Evolutionary conservation across 805 yeast genomes (phyloP), one percentile per base, ranked within the genome.

Genomic region (Wickerhamiella nectarea): DNA sequence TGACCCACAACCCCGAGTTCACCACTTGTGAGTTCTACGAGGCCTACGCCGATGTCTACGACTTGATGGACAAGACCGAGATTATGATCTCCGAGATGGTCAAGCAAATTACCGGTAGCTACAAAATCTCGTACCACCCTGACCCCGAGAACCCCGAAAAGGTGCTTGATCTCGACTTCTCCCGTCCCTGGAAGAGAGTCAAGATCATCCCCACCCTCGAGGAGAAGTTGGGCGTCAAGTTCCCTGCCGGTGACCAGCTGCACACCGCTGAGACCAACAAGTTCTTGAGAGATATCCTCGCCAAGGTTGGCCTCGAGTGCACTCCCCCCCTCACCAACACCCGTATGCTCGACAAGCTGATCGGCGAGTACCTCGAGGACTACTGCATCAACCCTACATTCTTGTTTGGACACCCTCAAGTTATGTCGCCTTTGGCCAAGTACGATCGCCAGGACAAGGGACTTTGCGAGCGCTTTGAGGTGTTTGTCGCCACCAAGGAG

Each of bases 391-490:
- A 84, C 73, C 98, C 98, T 56, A 91, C 97, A 38, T 89, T 89
- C 67, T 83, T 89, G 65, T 87, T 85, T 59, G 98, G 98, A 56
- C 98, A 89, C 66, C 98, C 98, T 48, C 96, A 89, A 71, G 85
- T 89, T 93, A 89, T 89, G 98, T 89, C 97, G 46, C 98, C 98
- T 53, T 75, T 89, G 67, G 98, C 98, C 62, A 89, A 89, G 72
- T 84, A 83, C 70, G 83, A 89, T 63, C 80, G 98, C 68, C 73
- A 78, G 48, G 72, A 75, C 51, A 94, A 95, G 48, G 98, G 98
- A 57, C 71, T 89, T 61, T 86, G 96, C 74, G 98, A 89, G 70
- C 78, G 98, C 67, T 89, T 89, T 64, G 98, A 89, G 71, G 95
- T 91, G 47, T 89, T 89, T 59, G 97, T 91, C 53, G 97, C 95